Evolutionary conservation across 1,284 basidiomycete species (phyloP).

Genomic region (Cryptococcus sp.): DNA sequence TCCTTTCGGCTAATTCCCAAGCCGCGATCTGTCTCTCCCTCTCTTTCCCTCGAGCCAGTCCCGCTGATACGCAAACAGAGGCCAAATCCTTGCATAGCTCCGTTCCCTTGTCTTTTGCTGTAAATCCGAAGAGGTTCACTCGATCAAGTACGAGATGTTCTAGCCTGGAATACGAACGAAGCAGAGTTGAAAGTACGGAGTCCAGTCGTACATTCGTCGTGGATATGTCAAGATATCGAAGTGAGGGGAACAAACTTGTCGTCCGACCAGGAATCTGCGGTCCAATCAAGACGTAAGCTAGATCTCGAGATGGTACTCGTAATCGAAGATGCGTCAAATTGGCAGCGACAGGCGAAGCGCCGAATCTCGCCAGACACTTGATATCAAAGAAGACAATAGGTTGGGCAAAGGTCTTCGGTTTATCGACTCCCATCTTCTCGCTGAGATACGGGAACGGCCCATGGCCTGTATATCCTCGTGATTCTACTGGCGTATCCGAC

Average conservation of each 20-base stretch:
- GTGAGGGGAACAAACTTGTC: slow-evolving; percentile 28
- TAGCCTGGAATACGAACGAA: slow-evolving; percentile 31
- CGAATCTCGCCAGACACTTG: slow-evolving; percentile 42
- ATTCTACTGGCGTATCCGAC: slow-evolving; percentile 17
- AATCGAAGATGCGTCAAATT: slow-evolving; percentile 45
- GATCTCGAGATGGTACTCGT: slow-evolving; percentile 43
- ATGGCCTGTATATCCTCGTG: slow-evolving; percentile 42
- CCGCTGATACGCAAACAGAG: slow-evolving; percentile 33
- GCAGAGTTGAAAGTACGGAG: slow-evolving; percentile 33
- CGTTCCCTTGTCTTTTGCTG: slow-evolving; percentile 38
- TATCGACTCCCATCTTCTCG: slow-evolving; percentile 29
- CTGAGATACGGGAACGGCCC: slow-evolving; percentile 46
- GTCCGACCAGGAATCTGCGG: slow-evolving; percentile 6
- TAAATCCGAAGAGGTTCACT: slow-evolving; percentile 48
- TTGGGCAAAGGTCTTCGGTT: slow-evolving; percentile 47
- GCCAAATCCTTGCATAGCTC: slow-evolving; percentile 42
- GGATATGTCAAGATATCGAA: slow-evolving; percentile 47
- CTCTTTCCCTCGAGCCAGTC: slow-evolving; percentile 42
- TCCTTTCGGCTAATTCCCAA: slow-evolving; percentile 38
- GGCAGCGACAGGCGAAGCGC: slow-evolving; percentile 34
- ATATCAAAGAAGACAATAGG: slow-evolving; percentile 50
- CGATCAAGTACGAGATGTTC: slow-evolving; percentile 48
- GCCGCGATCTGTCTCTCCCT: slow-evolving; percentile 39
- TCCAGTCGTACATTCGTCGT: slow-evolving; percentile 48
- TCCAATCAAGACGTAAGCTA: slow-evolving; percentile 37